A percentile compares a stretch with the other conserved stretches of the same genome.
Conservation (phyloP, 2,329 filamentous ascomycete species). For the Periconia digitata region DNA sequence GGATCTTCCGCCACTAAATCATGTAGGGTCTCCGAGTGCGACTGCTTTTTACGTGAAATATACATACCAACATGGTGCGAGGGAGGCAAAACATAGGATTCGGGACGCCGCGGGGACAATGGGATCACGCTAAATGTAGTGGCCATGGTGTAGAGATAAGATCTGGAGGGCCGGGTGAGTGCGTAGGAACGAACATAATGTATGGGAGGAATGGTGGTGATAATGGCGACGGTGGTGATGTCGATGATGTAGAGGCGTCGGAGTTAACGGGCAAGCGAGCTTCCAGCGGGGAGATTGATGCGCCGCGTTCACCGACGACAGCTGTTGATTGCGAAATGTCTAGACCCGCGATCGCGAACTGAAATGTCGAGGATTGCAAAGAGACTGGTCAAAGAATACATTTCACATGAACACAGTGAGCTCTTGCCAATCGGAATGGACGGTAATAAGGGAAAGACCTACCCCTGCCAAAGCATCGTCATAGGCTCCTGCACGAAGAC, state of each 20-base stretch:
- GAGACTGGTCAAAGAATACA: too few relatives aligned
- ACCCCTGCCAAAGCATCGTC: too few relatives aligned
- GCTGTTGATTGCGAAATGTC: too few relatives aligned
- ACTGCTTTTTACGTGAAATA: too few relatives aligned
- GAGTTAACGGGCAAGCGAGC: background rate
- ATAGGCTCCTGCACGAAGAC: too few relatives aligned
- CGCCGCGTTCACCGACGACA: background rate
- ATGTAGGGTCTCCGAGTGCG: too few relatives aligned
- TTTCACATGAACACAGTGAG: too few relatives aligned
- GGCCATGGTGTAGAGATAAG: background rate
- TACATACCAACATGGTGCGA: constrained; percentile 2
- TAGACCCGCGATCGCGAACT: too few relatives aligned
- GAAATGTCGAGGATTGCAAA: too few relatives aligned
- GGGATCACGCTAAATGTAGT: constrained; percentile 1
- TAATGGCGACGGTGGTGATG: background rate
- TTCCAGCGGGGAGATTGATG: background rate
- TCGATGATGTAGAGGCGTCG: constrained; percentile 2
- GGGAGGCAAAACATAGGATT: background rate
- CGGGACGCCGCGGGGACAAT: background rate
- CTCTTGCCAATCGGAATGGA: too few relatives aligned
- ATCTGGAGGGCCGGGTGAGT: background rate
- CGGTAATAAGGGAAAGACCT: too few relatives aligned
- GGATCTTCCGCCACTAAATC: too few relatives aligned
- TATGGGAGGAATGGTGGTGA: constrained; percentile 1
- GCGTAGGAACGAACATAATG: background rate